Percentiles rank a stretch among this genome's conserved stretches.
Evolutionary conservation across 2,329 filamentous ascomycete genomes (phyloP).

Genomic region (Shiraia sp.): DNA sequence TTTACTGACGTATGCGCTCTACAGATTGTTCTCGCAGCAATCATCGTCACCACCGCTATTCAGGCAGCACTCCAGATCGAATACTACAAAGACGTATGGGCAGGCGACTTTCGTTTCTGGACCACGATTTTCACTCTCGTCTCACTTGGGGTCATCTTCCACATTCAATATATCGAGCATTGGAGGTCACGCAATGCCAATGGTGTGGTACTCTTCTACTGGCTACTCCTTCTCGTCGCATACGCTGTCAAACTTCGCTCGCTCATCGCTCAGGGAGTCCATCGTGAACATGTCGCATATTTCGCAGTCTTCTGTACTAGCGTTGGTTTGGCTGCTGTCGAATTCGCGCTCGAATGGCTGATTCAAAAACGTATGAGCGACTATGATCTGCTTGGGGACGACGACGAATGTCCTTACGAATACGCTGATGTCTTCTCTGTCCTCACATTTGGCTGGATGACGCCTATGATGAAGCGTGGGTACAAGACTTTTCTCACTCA

Average conservation of each 20-base stretch:
- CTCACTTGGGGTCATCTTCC: conserved; percentile 74
- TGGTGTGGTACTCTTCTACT: conserved; percentile 87
- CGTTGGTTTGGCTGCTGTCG: conserved; percentile 68
- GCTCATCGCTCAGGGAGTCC: conserved; percentile 75
- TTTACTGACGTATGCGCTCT: conserved; percentile 12
- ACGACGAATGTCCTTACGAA: conserved; percentile 77
- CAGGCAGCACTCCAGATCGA: conserved; percentile 79
- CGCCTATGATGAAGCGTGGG: conserved; percentile 92
- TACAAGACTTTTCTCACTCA: conserved; percentile 92
- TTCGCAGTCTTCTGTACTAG: conserved; percentile 77
- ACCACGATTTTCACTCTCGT: conserved; percentile 72
- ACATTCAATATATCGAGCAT: conserved; percentile 85
- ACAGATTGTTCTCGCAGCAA: conserved; percentile 65
- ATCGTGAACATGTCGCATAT: conserved; percentile 68
- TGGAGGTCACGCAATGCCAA: conserved; percentile 81
- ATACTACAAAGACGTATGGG: conserved; percentile 71
- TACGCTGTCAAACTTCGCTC: conserved; percentile 84
- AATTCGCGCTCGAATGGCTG: conserved; percentile 82
- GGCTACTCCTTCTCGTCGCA: conserved; percentile 81
- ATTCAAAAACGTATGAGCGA: conserved; percentile 76
- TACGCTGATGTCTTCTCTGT: conserved; percentile 93
- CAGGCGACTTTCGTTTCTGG: conserved; percentile 83
- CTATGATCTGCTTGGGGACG: conserved; percentile 69
- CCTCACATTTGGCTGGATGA: conserved; percentile 98
- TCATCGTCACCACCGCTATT: conserved; percentile 69